Conservation (phyloP, 2,329 filamentous ascomycete genomes). For the Parastagonospora avenae region DNA sequence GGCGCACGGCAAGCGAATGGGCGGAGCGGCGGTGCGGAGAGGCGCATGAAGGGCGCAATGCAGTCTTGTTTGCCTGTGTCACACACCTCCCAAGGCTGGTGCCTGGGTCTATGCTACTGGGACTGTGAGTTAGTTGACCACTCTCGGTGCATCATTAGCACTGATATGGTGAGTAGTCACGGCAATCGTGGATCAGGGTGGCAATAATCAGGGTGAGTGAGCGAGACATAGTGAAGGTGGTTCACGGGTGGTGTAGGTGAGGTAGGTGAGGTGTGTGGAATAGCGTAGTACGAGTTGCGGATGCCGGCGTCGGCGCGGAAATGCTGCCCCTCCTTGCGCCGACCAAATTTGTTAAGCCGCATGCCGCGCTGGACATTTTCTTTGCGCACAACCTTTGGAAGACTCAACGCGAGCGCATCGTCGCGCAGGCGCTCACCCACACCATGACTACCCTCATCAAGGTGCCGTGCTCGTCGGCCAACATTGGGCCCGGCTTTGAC, state of each 20-base stretch:
- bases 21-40: too few species aligned
- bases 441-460: constrained; percentile 64
- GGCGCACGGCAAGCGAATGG: too few species aligned
- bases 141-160: too few species aligned
- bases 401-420: constrained; percentile 5
- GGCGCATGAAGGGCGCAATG: too few species aligned
- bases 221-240: not conserved
- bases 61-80: too few species aligned
- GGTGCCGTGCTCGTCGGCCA: constrained; percentile 93
- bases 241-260: not conserved
- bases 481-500: constrained; percentile 96
- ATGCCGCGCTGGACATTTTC: constrained; percentile 7
- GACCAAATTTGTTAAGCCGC: constrained; percentile 2
- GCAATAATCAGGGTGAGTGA: too few species aligned
- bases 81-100: too few species aligned
- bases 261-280: not conserved
- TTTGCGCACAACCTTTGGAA: constrained; percentile 5
- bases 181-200: too few species aligned
- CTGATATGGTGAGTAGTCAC: too few species aligned
- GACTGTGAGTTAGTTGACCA: too few species aligned
- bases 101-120: too few species aligned
- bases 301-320: not conserved
- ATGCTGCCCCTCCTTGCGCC: constrained; percentile 1
- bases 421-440: constrained; percentile 11
- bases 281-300: not conserved